Evolutionary conservation across 148 eudicot species (phyloP).

Genomic region (Rhododendron ferrugineum): DNA sequence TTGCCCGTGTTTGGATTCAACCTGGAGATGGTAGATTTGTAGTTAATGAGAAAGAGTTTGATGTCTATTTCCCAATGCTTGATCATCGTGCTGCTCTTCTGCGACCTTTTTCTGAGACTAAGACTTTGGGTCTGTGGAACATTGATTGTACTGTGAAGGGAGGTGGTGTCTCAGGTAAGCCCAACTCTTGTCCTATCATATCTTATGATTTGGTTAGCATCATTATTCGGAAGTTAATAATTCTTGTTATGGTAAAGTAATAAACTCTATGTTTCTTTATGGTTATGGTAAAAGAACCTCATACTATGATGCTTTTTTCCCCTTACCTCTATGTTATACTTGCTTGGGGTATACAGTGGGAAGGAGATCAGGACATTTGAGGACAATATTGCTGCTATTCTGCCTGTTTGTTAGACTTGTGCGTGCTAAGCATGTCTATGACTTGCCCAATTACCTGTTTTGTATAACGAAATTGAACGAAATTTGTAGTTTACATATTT

Average conservation of each 20-base stretch:
- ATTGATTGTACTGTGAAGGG: constrained; percentile 90
- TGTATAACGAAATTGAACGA: not conserved
- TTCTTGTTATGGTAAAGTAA: not conserved
- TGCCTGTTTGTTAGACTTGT: not conserved
- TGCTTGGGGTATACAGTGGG: not conserved
- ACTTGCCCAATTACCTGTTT: not conserved
- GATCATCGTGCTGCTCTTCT: constrained; percentile 98
- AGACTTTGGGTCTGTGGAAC: constrained; percentile 87
- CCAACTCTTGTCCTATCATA: not conserved
- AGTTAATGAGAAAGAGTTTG: constrained; percentile 81
- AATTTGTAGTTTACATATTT: not conserved
- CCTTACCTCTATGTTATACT: not conserved
- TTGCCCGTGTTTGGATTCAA: constrained; percentile 91
- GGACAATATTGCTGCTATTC: not conserved
- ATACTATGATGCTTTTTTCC: not conserved
- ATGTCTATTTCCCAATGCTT: constrained; percentile 91
- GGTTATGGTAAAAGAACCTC: not conserved
- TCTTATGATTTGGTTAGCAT: not conserved
- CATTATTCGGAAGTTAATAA: not conserved
- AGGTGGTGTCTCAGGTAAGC: constrained; percentile 80
- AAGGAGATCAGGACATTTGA: not conserved
- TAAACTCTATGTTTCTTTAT: not conserved
- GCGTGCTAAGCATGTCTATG: not conserved
- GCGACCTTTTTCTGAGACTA: constrained; percentile 84
- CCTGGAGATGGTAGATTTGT: constrained; percentile 83